Evolutionary conservation across 495 filamentous ascomycete species (phyloP), one percentile per base, ranked within the genome.

Genomic region (Hypomontagnella monticulosa): DNA sequence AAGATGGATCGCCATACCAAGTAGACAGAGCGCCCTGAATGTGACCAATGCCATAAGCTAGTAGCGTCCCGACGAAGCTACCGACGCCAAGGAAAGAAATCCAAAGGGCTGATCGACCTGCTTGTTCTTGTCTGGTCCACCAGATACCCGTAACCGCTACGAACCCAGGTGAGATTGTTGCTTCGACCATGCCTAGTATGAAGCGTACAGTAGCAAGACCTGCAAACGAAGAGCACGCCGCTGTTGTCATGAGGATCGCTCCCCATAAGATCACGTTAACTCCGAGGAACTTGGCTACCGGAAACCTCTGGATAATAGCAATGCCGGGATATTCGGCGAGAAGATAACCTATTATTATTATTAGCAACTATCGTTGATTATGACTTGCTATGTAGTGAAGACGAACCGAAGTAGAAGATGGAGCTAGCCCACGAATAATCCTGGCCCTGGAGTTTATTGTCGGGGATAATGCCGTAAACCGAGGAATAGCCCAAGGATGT

Each of bases 351-450:
- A 1, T 9, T 14, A 33, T 9, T 14, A 33, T 15, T 20, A 47
- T 67, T 38, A 61, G 52, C 16, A 12, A 37, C 7, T 51, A 30
- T n/a, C 20, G 34, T 47, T 1, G 15, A 2, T 15, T 4, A 32
- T n/a, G n/a, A n/a, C n/a, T 15, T n/a, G n/a, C 11, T 1, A 4
- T 16, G 14, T 27, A 8, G 19, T 34, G 19, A 10, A 2, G 11
- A 1, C 57, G 0, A 33, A 67, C 63, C 73, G 53, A 75, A 75
- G 42, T 75, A 66, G 57, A 70, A 70, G 36, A 70, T 67, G 7
- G 63, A 70, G n/a, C 52, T 58, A 5, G 57, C 52, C 85, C 84
- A 88, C 16, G 80, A 80, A 64, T 85, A 86, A 33, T 87, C 77
- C 48, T 84, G 78, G 18, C 62, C 67, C 15, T 58, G 47, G 8